These are phyloP conservation scores for Fusarium sp. DNA, from an alignment of 2,329 filamentous ascomycete genomes.

Conservation along the genomic window DNA sequence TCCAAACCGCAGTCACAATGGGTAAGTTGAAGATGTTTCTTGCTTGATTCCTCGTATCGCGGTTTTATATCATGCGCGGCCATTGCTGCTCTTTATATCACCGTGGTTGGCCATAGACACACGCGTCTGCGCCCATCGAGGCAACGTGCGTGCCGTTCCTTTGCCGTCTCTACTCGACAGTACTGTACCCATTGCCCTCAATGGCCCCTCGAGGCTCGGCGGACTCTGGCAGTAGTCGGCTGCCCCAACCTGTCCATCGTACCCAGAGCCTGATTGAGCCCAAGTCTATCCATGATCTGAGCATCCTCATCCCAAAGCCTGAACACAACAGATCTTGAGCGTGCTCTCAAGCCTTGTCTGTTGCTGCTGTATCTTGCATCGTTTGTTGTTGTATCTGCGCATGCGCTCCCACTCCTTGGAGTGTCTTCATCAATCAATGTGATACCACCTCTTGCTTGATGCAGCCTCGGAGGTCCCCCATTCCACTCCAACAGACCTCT, in stretches of 20 bases:
- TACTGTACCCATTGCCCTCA: constrained; percentile 11
- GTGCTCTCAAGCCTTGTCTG: constrained; percentile 12
- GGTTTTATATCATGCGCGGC: not conserved
- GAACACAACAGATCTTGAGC: constrained; percentile 32
- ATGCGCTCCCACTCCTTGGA: constrained; percentile 43
- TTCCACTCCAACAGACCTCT: constrained; percentile 44
- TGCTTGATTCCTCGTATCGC: constrained; percentile 25
- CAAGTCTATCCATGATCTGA: constrained; percentile 36
- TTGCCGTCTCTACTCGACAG: constrained; percentile 20
- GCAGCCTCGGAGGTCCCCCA: constrained; percentile 46
- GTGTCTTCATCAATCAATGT: constrained; percentile 48
- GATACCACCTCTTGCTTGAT: constrained; percentile 49
- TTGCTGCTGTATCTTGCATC: constrained; percentile 32
- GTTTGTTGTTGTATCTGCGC: constrained; percentile 29
- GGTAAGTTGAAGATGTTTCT: constrained; percentile 42
- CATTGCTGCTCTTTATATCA: constrained; percentile 4
- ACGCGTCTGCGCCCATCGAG: constrained; percentile 35
- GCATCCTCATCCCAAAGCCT: constrained; percentile 19
- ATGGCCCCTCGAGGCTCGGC: constrained; percentile 29
- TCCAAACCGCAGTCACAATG: constrained; percentile 39
- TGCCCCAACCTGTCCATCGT: constrained; percentile 25
- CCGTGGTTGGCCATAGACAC: constrained; percentile 16
- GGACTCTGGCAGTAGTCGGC: constrained; percentile 28
- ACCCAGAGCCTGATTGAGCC: constrained; percentile 29
- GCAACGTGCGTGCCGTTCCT: constrained; percentile 26